Percentiles rank a stretch among this genome's conserved stretches.
phyloP scores from a whole-genome alignment of 106 monocot species.

The Narthecium ossifragum region DNA sequence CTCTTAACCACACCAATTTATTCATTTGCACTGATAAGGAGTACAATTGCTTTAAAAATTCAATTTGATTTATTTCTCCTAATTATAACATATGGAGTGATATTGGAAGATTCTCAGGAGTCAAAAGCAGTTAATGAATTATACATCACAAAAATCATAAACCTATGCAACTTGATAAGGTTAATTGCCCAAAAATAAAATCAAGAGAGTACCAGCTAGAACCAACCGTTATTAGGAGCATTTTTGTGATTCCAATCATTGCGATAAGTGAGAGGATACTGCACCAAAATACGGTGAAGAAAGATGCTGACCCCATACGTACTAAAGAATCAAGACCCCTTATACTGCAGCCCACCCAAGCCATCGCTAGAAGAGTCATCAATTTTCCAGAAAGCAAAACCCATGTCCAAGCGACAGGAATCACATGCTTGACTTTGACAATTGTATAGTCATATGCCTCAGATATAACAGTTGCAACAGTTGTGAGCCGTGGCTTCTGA shows the following conservation, averaged over 20 bases:
- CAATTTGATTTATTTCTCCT: too few species aligned
- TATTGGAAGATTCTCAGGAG: too few species aligned
- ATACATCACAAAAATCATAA: too few species aligned
- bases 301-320: constrained; percentile 74
- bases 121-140: too few species aligned
- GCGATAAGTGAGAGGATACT: constrained; percentile 53
- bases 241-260: constrained; percentile 78
- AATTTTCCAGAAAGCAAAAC: constrained; percentile 48
- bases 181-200: too few species aligned
- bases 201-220: too few species aligned
- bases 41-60: too few species aligned
- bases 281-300: constrained; percentile 80
- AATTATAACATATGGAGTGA: too few species aligned
- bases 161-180: too few species aligned
- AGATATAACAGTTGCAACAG: constrained; percentile 14
- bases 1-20: too few species aligned
- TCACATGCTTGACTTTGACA: constrained; percentile 31
- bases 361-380: constrained; percentile 45
- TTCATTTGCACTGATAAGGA: too few species aligned
- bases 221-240: constrained; percentile 56
- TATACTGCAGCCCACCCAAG: constrained; percentile 71
- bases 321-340: constrained; percentile 81
- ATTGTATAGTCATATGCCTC: constrained; percentile 25
- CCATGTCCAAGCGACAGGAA: constrained; percentile 56
- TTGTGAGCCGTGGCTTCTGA: constrained; percentile 51